Evolutionary conservation across 1,284 basidiomycete species (phyloP).

Genomic region (Cryptococcus hybrid): DNA sequence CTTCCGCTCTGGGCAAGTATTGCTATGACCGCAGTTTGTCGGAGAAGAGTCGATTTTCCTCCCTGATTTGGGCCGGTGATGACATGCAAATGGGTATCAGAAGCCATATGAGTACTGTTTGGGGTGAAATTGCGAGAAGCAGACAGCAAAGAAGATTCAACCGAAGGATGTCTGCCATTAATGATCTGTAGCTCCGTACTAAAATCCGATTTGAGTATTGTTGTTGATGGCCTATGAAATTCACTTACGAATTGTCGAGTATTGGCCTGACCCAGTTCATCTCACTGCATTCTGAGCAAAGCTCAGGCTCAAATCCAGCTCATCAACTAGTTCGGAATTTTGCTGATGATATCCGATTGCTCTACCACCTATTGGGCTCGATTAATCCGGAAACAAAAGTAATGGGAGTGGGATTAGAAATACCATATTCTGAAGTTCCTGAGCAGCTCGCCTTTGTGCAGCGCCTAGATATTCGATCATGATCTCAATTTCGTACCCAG

Average conservation of each 20-base stretch:
- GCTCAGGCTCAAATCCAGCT: constrained; percentile 79
- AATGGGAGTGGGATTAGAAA: no score
- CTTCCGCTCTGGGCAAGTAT: constrained; percentile 91
- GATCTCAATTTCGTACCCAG: constrained; percentile 65
- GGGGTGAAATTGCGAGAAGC: constrained; percentile 75
- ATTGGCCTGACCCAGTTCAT: constrained; percentile 71
- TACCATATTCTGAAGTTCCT: constrained; percentile 64
- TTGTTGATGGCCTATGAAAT: not conserved
- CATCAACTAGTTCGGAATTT: constrained; percentile 80
- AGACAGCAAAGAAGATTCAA: constrained; percentile 80
- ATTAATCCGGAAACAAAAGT: no score
- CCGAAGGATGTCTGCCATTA: constrained; percentile 86
- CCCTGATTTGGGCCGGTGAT: constrained; percentile 98
- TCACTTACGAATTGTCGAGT: constrained; percentile 65
- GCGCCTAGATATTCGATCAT: constrained; percentile 57
- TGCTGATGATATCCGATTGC: constrained; percentile 62
- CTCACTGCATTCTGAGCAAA: constrained; percentile 83
- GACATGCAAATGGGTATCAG: constrained; percentile 63
- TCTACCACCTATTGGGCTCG: constrained; percentile 51
- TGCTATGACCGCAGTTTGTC: constrained; percentile 85
- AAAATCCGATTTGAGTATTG: not conserved
- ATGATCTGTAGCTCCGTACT: constrained; percentile 67
- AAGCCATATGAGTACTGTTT: constrained; percentile 69
- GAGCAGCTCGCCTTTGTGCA: constrained; percentile 70
- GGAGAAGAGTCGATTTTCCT: constrained; percentile 84